A percentile compares a stretch with the other conserved stretches of the same genome.
phyloP scores from a whole-genome alignment of 164 flowering plant species.

The Annona squamosa region DNA sequence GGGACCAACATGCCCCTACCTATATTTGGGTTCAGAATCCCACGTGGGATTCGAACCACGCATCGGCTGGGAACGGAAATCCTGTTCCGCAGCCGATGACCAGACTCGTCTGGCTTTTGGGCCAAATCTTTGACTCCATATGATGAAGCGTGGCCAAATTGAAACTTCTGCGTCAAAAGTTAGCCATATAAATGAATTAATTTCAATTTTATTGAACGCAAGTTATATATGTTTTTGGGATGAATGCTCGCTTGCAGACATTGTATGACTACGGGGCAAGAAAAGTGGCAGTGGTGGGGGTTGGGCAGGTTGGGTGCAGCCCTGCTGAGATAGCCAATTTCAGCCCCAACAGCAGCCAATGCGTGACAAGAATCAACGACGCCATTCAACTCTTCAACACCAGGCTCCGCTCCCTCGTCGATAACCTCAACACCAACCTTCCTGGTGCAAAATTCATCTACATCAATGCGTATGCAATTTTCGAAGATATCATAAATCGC shows the following conservation, averaged over 20 bases:
- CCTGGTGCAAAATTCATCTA: constrained; percentile 40
- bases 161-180: neutral
- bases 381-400: constrained; percentile 47
- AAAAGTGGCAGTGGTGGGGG: constrained; percentile 66
- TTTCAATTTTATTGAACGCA: neutral
- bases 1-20: too few relatives aligned
- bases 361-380: constrained; percentile 42
- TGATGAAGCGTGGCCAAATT: neutral
- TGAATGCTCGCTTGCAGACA: constrained; percentile 21
- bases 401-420: constrained; percentile 38
- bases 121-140: neutral
- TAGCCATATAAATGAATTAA: too few relatives aligned
- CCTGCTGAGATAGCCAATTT: constrained; percentile 48
- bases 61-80: too few relatives aligned
- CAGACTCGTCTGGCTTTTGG: too few relatives aligned
- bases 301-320: constrained; percentile 69
- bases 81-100: too few relatives aligned
- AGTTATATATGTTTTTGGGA: neutral
- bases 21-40: too few relatives aligned
- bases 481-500: constrained; percentile 30
- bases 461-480: constrained; percentile 50
- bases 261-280: constrained; percentile 73
- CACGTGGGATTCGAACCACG: too few relatives aligned
- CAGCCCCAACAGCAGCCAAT: constrained; percentile 44
- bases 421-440: constrained; percentile 29